A percentile compares a stretch with the other conserved stretches of the same genome.
phyloP scores from a whole-genome alignment of 1,139 yeast species.

The Yamadazyma taylorii region DNA sequence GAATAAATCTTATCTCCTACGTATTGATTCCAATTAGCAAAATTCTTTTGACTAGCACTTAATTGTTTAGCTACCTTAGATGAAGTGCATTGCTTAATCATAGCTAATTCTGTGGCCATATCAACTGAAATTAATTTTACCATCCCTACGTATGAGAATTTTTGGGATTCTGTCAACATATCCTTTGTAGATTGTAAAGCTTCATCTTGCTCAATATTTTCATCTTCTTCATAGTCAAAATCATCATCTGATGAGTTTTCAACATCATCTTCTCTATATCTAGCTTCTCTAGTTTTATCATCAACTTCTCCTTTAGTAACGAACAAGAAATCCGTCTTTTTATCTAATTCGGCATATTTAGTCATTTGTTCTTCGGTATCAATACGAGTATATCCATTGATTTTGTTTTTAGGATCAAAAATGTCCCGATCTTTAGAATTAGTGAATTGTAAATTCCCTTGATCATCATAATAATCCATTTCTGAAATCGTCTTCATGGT shows the following conservation, averaged over 20 bases:
- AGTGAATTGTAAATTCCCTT: conserved; percentile 48
- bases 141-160: conserved; percentile 89
- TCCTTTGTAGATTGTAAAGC: conserved; percentile 80
- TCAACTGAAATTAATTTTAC: conserved; percentile 73
- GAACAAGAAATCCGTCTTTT: conserved; percentile 81
- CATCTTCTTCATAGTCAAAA: conserved; percentile 28
- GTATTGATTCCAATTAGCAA: conserved; percentile 83
- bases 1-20: conserved; percentile 71
- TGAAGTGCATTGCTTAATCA: conserved; percentile 51
- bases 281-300: conserved; percentile 13
- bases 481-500: conserved; percentile 53
- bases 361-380: conserved; percentile 87
- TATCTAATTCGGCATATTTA: conserved; percentile 70
- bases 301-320: conserved; percentile 16
- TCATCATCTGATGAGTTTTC: conserved; percentile 19
- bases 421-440: conserved; percentile 22
- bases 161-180: conserved; percentile 79
- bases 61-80: conserved; percentile 58
- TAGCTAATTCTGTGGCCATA: conserved; percentile 78
- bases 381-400: conserved; percentile 80
- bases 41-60: conserved; percentile 72
- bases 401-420: conserved; percentile 22
- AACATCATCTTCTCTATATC: conserved; percentile 24
- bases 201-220: conserved; percentile 50
- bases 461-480: conserved; percentile 50